phyloP scores from a whole-genome alignment of 768 basidiomycete species.

The Lanmaoa pseudosensibilis region DNA sequence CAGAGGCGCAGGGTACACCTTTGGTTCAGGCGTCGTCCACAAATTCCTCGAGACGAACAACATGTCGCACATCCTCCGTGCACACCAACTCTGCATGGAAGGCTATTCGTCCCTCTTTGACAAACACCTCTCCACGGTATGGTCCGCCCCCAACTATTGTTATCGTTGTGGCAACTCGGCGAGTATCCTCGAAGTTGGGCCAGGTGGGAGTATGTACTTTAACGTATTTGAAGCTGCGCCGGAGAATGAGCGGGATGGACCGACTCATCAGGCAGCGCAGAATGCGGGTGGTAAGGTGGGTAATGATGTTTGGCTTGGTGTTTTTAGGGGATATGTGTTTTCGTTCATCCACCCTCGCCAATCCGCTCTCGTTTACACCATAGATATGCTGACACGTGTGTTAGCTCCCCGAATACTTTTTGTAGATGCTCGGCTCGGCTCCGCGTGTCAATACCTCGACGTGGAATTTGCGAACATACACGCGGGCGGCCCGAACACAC shows the following conservation, averaged over 20 bases:
- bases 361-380: not conserved
- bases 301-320: not conserved
- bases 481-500: not conserved
- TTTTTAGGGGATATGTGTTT: not conserved
- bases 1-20: conserved; percentile 98
- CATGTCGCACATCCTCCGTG: conserved; percentile 96
- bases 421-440: conserved; percentile 29
- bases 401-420: conserved; percentile 82
- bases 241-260: conserved; percentile 94
- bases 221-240: conserved; percentile 99
- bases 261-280: conserved; percentile 73
- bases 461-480: conserved; percentile 10
- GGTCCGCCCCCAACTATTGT: conserved; percentile 99
- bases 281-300: conserved; percentile 70
- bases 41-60: conserved; percentile 96
- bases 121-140: conserved; percentile 93
- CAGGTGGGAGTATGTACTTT: conserved; percentile 84
- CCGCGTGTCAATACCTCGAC: not conserved
- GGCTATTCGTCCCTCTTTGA: conserved; percentile 98
- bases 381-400: not conserved
- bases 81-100: conserved; percentile 99
- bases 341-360: not conserved
- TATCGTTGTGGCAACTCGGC: conserved; percentile 98
- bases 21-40: conserved; percentile 95
- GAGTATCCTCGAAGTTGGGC: conserved; percentile 93